phyloP scores from a whole-genome alignment of 2,329 filamentous ascomycete genomes.

The Sporothrix curviconia region DNA sequence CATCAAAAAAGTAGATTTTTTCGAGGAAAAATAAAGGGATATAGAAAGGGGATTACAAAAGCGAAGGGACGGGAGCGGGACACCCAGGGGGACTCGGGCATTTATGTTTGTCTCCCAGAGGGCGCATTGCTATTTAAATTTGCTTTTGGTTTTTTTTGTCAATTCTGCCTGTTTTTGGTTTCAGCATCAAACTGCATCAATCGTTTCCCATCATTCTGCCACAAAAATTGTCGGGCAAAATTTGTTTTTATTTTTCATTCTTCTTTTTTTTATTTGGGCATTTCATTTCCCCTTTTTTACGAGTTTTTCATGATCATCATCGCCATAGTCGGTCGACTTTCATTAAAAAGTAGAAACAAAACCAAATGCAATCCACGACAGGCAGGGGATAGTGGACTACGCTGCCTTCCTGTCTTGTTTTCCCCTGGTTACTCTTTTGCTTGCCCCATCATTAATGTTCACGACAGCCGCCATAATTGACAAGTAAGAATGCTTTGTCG shows the following conservation, averaged over 20 bases:
- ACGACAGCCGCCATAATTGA: no score
- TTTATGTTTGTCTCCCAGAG: neutral
- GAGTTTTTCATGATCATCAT: constrained; percentile 9
- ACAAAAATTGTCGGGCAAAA: neutral
- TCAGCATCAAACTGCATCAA: no score
- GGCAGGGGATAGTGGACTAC: no score
- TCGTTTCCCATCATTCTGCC: no score
- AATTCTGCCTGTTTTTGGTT: neutral
- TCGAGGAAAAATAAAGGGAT: neutral
- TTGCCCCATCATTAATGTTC: no score
- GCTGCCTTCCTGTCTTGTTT: no score
- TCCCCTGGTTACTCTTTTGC: no score
- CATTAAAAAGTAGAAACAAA: no score
- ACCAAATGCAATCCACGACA: no score
- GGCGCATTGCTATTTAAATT: neutral
- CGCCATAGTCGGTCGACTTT: neutral
- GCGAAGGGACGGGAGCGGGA: no score
- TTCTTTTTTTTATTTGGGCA: neutral
- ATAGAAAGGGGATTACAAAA: no score
- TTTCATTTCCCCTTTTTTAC: constrained; percentile 1
- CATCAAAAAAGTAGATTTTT: neutral
- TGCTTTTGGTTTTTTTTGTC: neutral
- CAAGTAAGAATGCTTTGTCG: no score
- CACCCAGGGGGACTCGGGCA: constrained; percentile 5
- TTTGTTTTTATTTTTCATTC: neutral